Evolutionary conservation across 495 filamentous ascomycete species (phyloP).

Genomic region (Penicillium atrosanguineum): DNA sequence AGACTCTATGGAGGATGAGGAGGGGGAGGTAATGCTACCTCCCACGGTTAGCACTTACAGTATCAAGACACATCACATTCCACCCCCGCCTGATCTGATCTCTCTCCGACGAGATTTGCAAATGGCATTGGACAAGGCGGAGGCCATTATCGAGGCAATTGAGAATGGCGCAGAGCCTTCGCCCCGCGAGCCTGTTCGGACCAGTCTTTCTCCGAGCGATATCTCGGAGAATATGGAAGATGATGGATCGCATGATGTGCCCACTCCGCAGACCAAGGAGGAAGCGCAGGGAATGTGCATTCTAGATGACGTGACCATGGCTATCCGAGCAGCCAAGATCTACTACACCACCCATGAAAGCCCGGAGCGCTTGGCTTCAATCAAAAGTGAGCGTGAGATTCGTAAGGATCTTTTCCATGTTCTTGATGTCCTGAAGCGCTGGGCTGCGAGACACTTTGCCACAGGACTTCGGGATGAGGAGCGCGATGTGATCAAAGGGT

Average conservation of each 20-base stretch:
- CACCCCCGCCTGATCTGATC: constrained; percentile 79
- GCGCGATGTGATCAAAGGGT: constrained; percentile 63
- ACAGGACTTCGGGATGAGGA: constrained; percentile 77
- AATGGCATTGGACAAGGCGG: constrained; percentile 62
- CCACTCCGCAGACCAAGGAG: constrained; percentile 61
- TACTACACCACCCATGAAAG: constrained; percentile 89
- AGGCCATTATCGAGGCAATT: constrained; percentile 61
- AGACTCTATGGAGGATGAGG: constrained; percentile 56
- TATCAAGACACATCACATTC: constrained; percentile 77
- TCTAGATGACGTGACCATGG: constrained; percentile 86
- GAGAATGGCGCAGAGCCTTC: constrained; percentile 33
- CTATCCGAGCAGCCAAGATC: constrained; percentile 88
- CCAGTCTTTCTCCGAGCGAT: constrained; percentile 36
- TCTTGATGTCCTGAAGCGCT: constrained; percentile 84
- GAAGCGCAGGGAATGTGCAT: constrained; percentile 90
- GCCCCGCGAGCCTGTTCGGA: constrained; percentile 27
- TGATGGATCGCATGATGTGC: constrained; percentile 28
- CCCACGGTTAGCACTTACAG: constrained; percentile 96
- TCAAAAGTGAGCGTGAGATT: constrained; percentile 80
- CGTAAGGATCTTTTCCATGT: constrained; percentile 78
- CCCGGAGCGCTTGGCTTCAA: constrained; percentile 75
- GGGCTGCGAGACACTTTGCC: constrained; percentile 85
- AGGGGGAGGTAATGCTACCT: constrained; percentile 75
- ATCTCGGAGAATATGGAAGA: constrained; percentile 29
- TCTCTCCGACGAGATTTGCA: constrained; percentile 74